A percentile compares a stretch with the other conserved stretches of the same genome.
Conservation (phyloP, 2,329 filamentous ascomycete species). For the Aspergillus tamarii region DNA sequence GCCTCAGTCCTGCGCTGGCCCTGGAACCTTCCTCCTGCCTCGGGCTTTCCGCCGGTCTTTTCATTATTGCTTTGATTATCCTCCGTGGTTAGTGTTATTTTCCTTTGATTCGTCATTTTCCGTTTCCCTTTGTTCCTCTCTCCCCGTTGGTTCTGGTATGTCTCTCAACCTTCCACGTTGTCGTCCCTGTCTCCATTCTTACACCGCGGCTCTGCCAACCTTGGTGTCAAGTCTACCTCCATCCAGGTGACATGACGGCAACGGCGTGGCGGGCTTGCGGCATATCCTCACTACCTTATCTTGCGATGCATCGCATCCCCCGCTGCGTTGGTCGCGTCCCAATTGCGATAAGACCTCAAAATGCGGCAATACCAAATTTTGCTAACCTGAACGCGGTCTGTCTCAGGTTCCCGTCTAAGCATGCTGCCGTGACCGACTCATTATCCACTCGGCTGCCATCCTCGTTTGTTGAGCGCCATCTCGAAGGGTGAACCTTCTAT, state of each 20-base stretch:
- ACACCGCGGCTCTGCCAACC: background rate
- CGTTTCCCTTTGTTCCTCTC: background rate
- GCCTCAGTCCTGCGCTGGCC: slow-evolving; percentile 18
- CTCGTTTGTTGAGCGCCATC: slow-evolving; percentile 29
- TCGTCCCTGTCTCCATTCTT: background rate
- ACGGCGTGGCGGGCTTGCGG: slow-evolving; percentile 15
- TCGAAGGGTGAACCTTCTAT: slow-evolving; percentile 23
- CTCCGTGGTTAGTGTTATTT: slow-evolving; percentile 23
- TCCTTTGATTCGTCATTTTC: slow-evolving; percentile 11
- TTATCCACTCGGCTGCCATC: slow-evolving; percentile 18
- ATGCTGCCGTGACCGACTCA: slow-evolving; percentile 34
- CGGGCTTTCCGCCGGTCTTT: slow-evolving; percentile 3
- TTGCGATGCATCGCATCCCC: slow-evolving; percentile 15
- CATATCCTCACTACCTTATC: slow-evolving; percentile 13
- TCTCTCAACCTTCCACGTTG: slow-evolving; percentile 1
- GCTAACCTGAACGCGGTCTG: slow-evolving; percentile 20
- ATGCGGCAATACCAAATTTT: slow-evolving; percentile 3
- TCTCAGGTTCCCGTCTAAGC: slow-evolving; percentile 26
- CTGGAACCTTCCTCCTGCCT: slow-evolving; percentile 17
- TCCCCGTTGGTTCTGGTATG: background rate
- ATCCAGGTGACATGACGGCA: background rate
- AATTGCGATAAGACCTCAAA: slow-evolving; percentile 8
- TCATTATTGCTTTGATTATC: slow-evolving; percentile 11
- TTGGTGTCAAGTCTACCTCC: slow-evolving; percentile 1
- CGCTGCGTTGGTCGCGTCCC: slow-evolving; percentile 21